Percentiles rank a stretch among this genome's conserved stretches.
Evolutionary conservation across 1,284 basidiomycete genomes (phyloP).

Genomic region (Tilletiaria anomala): DNA sequence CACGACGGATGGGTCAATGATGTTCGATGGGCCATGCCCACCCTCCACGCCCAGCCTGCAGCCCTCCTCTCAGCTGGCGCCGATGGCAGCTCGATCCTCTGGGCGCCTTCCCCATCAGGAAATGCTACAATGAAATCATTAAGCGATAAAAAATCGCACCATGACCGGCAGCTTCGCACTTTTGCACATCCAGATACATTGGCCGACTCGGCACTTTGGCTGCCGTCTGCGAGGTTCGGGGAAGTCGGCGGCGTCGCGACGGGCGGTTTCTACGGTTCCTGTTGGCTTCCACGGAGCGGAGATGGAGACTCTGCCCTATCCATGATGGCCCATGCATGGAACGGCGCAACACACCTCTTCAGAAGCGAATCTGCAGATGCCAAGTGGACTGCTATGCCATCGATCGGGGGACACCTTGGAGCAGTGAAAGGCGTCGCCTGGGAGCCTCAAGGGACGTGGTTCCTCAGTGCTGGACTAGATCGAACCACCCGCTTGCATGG

Average conservation of each 20-base stretch:
- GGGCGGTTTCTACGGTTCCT: slow-evolving; percentile 30
- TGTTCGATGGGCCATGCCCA: slow-evolving; percentile 13
- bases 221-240: slow-evolving; percentile 31
- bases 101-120: slow-evolving; percentile 27
- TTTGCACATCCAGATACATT: slow-evolving; percentile 6
- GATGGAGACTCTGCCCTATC: slow-evolving; percentile 3
- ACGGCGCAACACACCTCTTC: slow-evolving; percentile 25
- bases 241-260: slow-evolving; percentile 33
- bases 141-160: neutral
- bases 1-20: slow-evolving; percentile 35
- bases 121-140: too few species aligned
- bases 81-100: slow-evolving; percentile 35
- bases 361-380: neutral
- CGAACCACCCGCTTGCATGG: slow-evolving; percentile 34
- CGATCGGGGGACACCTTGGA: slow-evolving; percentile 26
- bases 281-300: slow-evolving; percentile 14
- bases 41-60: slow-evolving; percentile 13
- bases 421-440: slow-evolving; percentile 20
- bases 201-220: slow-evolving; percentile 26
- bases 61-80: slow-evolving; percentile 32
- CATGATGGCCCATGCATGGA: slow-evolving; percentile 29
- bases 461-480: slow-evolving; percentile 24
- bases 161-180: slow-evolving; percentile 39
- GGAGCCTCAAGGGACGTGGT: slow-evolving; percentile 30
- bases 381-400: slow-evolving; percentile 9